Evolutionary conservation across 768 basidiomycete genomes (phyloP), one percentile per base, ranked within the genome.

Genomic region (Coprinellus aureogranulatus): DNA sequence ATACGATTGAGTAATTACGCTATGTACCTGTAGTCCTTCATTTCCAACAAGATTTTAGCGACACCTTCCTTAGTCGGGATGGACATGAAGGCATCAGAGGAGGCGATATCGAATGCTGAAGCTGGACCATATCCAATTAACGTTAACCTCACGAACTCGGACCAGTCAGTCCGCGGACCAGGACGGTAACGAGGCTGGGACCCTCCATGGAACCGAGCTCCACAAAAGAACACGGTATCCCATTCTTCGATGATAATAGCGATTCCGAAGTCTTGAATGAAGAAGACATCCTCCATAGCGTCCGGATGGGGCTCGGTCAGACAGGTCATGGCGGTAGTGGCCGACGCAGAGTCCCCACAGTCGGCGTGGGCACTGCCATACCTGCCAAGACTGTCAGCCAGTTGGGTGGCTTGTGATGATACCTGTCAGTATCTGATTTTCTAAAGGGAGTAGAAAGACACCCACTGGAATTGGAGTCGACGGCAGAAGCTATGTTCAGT

Each of bases 271-370:
- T 51, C 49, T 22, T 9, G 8, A 22, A 51, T 51, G 49, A 27
- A 51, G 49, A 51, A 51, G 6, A 51, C 30, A 27, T 51, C 49
- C 26, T 16, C 18, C 14, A n/a, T 16, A 30, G 26, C 49, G 22
- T 51, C 49, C 26, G 49, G 49, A 27, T 51, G 49, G 10, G 49
- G 49, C 22, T 51, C 26, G 25, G 22, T 51, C 11, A 51, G 49
- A 30, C 26, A 51, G 18, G 49, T 51, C 25, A 51, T 27, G 14
- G 49, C 49, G 6, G 49, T 27, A 16, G 22, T 16, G 12, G 11
- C 20, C 11, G 49, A 16, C 10, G 49, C 25, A 27, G 49, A 25
- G 30, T 51, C 49, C 8, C 31, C 31, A 30, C 49, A 27, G 31
- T 51, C 49, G 9, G 31, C 9, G 30, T 51, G 49, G 14, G 10